Evolutionary conservation across 371 early-diverging fungal genomes (phyloP), one percentile per base, ranked within the genome.

Genomic region (Mortierella sp.): DNA sequence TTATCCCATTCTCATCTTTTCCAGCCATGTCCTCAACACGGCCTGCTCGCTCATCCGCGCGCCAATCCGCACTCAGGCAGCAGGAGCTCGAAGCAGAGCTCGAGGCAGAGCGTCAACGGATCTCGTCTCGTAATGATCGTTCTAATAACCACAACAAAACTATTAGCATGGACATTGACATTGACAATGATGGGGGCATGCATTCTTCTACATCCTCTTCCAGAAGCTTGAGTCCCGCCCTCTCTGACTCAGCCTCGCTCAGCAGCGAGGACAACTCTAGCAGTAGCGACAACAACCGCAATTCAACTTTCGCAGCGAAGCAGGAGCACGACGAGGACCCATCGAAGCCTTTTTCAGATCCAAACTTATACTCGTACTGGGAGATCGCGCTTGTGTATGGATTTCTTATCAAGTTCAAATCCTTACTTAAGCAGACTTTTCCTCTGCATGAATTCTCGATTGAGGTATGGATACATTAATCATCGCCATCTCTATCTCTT

Each of bases 331-430:
- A 61, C 35, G 61, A 55, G 29, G 57, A 68, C 17, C 63, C 69
- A 13, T 29, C 57, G 32, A 54, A 57, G 13, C 58, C 56, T 34
- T 42, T 32, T 55, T 32, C 35, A 45, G 49, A 65, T 29, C 32
- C 65, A 8, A 19, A 45, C 22, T 43, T 80, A 22, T 35, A 45
- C 9, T 55, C 70, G 15, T 63, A 55, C 34, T 71, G 71, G 63
- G 68, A 74, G 65, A 53, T 74, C 7, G 80, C 80, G 2, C 49
- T 80, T 29, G 68, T 71, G 37, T 80, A 70, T 53, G 80, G 80
- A 3, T 80, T 80, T 57, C 42, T 80, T 51, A 43, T 65, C 67
- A 80, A 68, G 54, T 80, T 80, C 62, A 67, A 63, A 47, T 15
- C 61, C 1, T 54, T 74, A 61, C 74, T 80, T 31, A 57, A 65